Conservation (phyloP, 2,329 filamentous ascomycete genomes). For the Aspergillus puulaauensis region DNA sequence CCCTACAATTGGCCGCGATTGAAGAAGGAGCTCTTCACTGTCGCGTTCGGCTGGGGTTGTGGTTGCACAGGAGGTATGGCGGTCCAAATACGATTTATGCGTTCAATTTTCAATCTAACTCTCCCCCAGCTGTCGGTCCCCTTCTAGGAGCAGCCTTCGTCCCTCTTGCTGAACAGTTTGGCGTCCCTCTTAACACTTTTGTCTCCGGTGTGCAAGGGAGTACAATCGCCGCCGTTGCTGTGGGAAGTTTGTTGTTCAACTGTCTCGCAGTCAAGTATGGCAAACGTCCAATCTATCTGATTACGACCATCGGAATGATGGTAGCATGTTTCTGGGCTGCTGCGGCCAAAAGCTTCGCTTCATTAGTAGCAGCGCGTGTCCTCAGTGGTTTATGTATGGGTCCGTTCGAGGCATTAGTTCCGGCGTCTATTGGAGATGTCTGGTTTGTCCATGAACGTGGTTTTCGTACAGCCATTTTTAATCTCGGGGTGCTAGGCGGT, state of each 20-base stretch:
- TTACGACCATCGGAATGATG: conserved; percentile 34
- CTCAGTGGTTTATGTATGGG: conserved; percentile 40
- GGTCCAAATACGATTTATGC: background rate
- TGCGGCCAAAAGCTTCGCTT: conserved; percentile 7
- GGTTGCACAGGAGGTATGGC: conserved; percentile 42
- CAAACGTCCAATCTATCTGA: conserved; percentile 39
- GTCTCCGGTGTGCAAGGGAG: conserved; percentile 38
- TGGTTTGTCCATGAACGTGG: conserved; percentile 48
- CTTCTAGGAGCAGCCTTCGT: conserved; percentile 36
- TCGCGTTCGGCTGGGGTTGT: conserved; percentile 41
- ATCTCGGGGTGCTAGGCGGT: conserved; percentile 43
- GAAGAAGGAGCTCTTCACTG: conserved; percentile 39
- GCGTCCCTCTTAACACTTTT: conserved; percentile 32
- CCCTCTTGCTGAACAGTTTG: conserved; percentile 32
- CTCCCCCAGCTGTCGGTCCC: conserved; percentile 35
- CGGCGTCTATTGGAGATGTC: conserved; percentile 43
- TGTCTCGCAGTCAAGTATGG: conserved; percentile 40
- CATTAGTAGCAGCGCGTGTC: conserved; percentile 26
- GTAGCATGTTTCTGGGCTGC: conserved; percentile 13
- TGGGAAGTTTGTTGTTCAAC: conserved; percentile 38
- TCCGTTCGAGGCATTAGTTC: conserved; percentile 41
- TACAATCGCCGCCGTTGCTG: conserved; percentile 35
- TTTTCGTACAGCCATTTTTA: conserved; percentile 42
- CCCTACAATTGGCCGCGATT: conserved; percentile 26
- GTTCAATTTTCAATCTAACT: background rate